Percentiles rank a stretch among this genome's conserved stretches.
Conservation (phyloP, 2,329 filamentous ascomycete genomes). For the Davidsoniella neocaledoniae region DNA sequence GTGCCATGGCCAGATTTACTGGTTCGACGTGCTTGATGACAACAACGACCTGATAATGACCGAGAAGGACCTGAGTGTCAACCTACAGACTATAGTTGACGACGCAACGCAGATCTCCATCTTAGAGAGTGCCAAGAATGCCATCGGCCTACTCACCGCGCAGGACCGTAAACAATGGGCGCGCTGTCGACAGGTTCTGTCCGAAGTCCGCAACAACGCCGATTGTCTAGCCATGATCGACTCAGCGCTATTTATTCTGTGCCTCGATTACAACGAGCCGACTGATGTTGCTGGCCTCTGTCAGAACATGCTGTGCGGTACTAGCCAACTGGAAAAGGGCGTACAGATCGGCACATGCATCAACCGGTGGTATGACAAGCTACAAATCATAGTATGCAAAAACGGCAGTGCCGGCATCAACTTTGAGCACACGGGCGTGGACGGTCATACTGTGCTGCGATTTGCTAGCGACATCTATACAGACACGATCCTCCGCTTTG, state of each 20-base stretch:
- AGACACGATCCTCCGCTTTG: conserved; percentile 91
- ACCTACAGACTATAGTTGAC: conserved; percentile 79
- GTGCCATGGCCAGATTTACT: conserved; percentile 93
- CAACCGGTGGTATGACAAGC: conserved; percentile 97
- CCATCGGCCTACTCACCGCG: conserved; percentile 81
- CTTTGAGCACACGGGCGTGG: conserved; percentile 95
- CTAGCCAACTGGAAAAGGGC: conserved; percentile 76
- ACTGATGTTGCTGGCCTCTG: conserved; percentile 68
- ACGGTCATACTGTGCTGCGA: conserved; percentile 88
- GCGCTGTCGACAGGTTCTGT: conserved; percentile 68
- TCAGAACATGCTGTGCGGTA: conserved; percentile 96
- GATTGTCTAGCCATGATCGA: conserved; percentile 94
- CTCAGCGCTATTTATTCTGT: conserved; percentile 80
- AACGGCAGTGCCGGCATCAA: conserved; percentile 98
- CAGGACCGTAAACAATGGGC: conserved; percentile 97
- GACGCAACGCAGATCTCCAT: conserved; percentile 82
- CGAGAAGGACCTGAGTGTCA: conserved; percentile 80
- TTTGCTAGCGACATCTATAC: conserved; percentile 96
- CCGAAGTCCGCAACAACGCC: conserved; percentile 83
- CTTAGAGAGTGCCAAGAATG: conserved; percentile 87
- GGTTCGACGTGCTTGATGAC: conserved; percentile 93
- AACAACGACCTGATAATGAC: conserved; percentile 95
- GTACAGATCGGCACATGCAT: conserved; percentile 96
- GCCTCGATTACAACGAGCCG: conserved; percentile 83
- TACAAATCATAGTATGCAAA: conserved; percentile 98